phyloP scores from a whole-genome alignment of 2,329 filamentous ascomycete genomes.

The Aspergillus fumigatiaffinis region DNA sequence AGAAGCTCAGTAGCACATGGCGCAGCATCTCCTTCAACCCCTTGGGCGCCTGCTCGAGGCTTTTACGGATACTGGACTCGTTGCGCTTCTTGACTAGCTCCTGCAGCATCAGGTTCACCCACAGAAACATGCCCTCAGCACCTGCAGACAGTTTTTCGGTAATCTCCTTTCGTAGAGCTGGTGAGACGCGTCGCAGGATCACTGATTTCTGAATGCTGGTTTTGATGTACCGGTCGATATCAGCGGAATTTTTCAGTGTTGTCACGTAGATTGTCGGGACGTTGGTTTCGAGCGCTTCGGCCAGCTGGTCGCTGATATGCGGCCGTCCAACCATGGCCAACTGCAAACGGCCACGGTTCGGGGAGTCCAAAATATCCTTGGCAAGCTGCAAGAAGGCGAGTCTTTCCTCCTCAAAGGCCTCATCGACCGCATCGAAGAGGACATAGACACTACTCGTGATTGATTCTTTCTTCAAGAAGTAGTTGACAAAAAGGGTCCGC shows the following conservation, averaged over 20 bases:
- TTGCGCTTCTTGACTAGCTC: constrained; percentile 45
- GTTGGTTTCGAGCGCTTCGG: constrained; percentile 26
- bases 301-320: constrained; percentile 40
- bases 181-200: constrained; percentile 32
- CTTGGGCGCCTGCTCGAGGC: constrained; percentile 45
- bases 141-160: constrained; percentile 40
- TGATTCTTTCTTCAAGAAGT: constrained; percentile 32
- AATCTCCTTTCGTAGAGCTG: constrained; percentile 31
- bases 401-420: constrained; percentile 40
- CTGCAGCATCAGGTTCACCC: constrained; percentile 50
- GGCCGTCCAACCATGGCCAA: constrained; percentile 39
- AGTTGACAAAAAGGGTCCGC: constrained; percentile 40
- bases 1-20: constrained; percentile 40
- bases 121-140: constrained; percentile 48
- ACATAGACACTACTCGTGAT: constrained; percentile 37
- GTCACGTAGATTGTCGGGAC: constrained; percentile 44
- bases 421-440: constrained; percentile 48
- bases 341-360: constrained; percentile 23
- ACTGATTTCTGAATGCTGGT: constrained; percentile 40
- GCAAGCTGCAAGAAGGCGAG: constrained; percentile 37
- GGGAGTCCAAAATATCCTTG: constrained; percentile 19
- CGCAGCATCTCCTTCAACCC: constrained; percentile 42
- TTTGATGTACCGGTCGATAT: constrained; percentile 43
- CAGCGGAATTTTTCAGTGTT: constrained; percentile 39
- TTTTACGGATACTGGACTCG: constrained; percentile 39